Base-by-base conservation (phyloP, 371 early-diverging fungal genomes). In the Mucor velutinosus region DNA sequence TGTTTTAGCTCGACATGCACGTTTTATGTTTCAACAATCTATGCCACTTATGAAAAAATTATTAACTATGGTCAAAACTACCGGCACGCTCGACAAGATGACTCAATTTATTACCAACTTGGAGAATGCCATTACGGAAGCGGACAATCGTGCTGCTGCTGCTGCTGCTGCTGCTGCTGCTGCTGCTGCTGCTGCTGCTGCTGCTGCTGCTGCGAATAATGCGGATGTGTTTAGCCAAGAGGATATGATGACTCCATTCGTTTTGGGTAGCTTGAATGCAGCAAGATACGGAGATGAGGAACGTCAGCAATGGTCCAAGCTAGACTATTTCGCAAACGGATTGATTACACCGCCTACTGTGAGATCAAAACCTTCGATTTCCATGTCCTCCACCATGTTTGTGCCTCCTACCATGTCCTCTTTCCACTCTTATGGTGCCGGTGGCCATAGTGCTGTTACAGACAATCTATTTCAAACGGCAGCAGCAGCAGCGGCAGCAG, bases 1-100 rank as follows among this genome's bases (percentile, higher is more conserved):
- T 2, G 66, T 47, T 23, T 58, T 76, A 41, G 76, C 79, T 6
- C 71, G 74, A 4, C 73, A 78, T 61, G 70, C 81, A 14, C 68
- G 76, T 1, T 71, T 66, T 11, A 71, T 80, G 76, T 79, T 83
- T 58, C 83, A 80, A 53, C 72, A 74, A 41, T 71, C 81, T 0
- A 62, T 79, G 47, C 74, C 70, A 23, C 35, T 66, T 4, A 58
- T 82, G 11, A 70, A 68, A 17, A 62, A 37, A 1, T 39, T 76
- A 0, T 47, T 74, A 17, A 43, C 49, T 8, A 14, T 19, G 14
- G 63, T 33, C n/a, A 45, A 63, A 58, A 58, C 47, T 15, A 19
- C n/a, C 11, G 58, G 32, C n/a, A n/a, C 41, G 7, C 17, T 66
- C 4, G 70, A 76, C 0, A 62, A 32, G 5, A 65, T 83, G 0